Base-by-base conservation (phyloP, 495 filamentous ascomycete species). In the Neurospora hispaniola region DNA sequence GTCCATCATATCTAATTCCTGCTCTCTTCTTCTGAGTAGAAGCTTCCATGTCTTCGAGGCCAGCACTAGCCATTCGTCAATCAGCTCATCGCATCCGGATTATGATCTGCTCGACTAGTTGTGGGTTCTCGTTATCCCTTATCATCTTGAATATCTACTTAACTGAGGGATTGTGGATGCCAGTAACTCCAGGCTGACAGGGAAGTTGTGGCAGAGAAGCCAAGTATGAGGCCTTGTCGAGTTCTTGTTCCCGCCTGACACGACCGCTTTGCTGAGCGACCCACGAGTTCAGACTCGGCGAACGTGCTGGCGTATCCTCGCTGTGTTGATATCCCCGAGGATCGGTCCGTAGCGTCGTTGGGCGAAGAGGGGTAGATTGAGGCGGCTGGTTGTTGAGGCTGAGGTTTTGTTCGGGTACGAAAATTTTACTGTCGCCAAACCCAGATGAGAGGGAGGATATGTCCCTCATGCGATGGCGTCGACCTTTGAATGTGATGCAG, bases 201-300 rank as follows among this genome's bases (percentile, higher is more conserved):
- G 73, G 72, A 12, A 75, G 18, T 2, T 74, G 70, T 44, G 79
- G 79, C 42, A 81, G 75, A 14, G 77, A 78, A 9, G 77, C 75
- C 54, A 78, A 72, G 14, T 71, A 73, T 14, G 74, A 70, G 38
- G 76, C 72, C 16, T 76, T 72, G 20, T 74, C 76, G 14, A 77
- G 77, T 46, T 80, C 78, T 70, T 78, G 77, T 14, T 77, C 80
- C 23, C 82, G 76, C 73, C 75, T 80, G 68, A 83, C 76, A 2
- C 84, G 80, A 1, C 81, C 81, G 39, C 79, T 79, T 75, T 91
- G 89, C 73, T 90, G 86, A 75, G 86, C 83, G 3, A 91, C 89
- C 89, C 89, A 91, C 16, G 85, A 88, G 66, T 81, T 82, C 70
- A 91, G 81, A 10, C 83, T 84, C 38, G 88, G 84, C 76, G 89